These are phyloP conservation scores for Plasmodium gaboni DNA, from an alignment of 169 alveolate species.

Conservation along the genomic window DNA sequence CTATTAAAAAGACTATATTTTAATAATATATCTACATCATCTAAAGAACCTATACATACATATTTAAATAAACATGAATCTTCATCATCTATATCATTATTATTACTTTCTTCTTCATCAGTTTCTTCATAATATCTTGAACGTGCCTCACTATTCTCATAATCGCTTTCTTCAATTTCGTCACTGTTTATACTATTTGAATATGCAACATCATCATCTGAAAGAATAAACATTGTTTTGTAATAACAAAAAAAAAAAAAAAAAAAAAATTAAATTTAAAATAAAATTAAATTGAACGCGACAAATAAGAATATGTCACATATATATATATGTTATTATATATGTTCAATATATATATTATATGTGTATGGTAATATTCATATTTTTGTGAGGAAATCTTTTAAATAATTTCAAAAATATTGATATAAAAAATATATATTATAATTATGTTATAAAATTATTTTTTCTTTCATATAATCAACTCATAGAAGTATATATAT, in stretches of 20 bases:
- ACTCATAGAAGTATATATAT: too few species aligned
- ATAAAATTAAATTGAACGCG: too few species aligned
- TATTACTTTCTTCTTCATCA: neutral
- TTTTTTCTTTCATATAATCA: too few species aligned
- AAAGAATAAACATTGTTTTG: constrained; percentile 48
- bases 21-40: constrained; percentile 46
- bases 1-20: constrained; percentile 22
- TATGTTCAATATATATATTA: too few species aligned
- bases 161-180: constrained; percentile 37
- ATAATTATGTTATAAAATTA: too few species aligned
- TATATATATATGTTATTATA: too few species aligned
- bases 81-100: constrained; percentile 6
- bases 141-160: constrained; percentile 19
- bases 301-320: too few species aligned
- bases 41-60: constrained; percentile 71
- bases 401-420: too few species aligned
- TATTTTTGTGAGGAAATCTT: too few species aligned
- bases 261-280: too few species aligned
- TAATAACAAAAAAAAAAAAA: neutral
- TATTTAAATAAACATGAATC: constrained; percentile 24
- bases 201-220: constrained; percentile 50
- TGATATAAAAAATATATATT: too few species aligned
- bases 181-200: constrained; percentile 58
- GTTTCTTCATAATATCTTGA: constrained; percentile 16
- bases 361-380: too few species aligned